A percentile compares a stretch with the other conserved stretches of the same genome.
Conservation (phyloP, 2,329 filamentous ascomycete species). For the Trichoderma sp. region DNA sequence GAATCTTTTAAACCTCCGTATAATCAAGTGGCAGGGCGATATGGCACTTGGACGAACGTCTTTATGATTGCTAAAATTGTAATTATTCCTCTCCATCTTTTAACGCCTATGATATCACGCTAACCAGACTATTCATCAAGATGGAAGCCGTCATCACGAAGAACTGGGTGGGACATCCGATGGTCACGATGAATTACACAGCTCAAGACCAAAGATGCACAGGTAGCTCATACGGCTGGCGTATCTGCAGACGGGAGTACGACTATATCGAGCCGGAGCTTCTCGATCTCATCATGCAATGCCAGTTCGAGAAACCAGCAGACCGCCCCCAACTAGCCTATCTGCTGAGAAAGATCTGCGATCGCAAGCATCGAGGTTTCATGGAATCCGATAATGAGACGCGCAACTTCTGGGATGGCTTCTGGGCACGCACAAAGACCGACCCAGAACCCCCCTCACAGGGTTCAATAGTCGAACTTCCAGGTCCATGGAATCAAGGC, state of each 20-base stretch:
- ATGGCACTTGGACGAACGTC: constrained; percentile 30
- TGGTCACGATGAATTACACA: constrained; percentile 10
- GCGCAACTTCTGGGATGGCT: constrained; percentile 23
- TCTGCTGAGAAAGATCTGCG: constrained; percentile 23
- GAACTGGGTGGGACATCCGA: constrained; percentile 15
- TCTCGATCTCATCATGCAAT: constrained; percentile 25
- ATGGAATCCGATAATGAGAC: constrained; percentile 20
- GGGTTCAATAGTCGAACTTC: background rate
- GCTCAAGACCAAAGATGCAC: background rate
- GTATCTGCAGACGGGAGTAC: constrained; percentile 17
- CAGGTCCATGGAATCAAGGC: background rate
- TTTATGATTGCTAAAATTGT: constrained; percentile 30
- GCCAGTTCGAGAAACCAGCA: constrained; percentile 27
- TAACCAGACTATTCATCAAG: constrained; percentile 17
- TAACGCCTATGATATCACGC: background rate
- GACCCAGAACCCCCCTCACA: background rate
- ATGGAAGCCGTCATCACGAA: constrained; percentile 30
- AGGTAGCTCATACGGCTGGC: constrained; percentile 25
- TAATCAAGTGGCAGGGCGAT: constrained; percentile 27
- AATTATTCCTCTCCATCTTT: constrained; percentile 2
- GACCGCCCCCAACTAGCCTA: constrained; percentile 27
- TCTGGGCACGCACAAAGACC: constrained; percentile 14
- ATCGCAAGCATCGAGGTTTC: constrained; percentile 25
- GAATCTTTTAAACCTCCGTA: constrained; percentile 17
- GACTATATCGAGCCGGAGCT: constrained; percentile 25